A percentile compares a stretch with the other conserved stretches of the same genome.
These are phyloP conservation scores for Lasiosphaeria miniovina DNA, from an alignment of 495 filamentous ascomycete genomes.

Conservation along the genomic window DNA sequence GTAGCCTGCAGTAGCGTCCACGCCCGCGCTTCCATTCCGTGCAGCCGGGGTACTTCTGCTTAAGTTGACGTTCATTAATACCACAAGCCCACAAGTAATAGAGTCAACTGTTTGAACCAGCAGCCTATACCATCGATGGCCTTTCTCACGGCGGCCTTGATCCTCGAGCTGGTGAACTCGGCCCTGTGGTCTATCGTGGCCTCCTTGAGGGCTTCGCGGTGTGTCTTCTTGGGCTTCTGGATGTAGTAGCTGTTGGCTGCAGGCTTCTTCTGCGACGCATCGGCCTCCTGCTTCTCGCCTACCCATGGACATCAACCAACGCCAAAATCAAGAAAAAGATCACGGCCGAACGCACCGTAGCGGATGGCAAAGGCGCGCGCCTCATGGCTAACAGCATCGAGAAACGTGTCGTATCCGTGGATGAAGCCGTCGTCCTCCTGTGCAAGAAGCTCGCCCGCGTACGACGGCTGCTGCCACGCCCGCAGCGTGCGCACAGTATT, in stretches of 20 bases:
- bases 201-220: neutral
- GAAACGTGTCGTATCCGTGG: constrained; percentile 11
- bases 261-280: neutral
- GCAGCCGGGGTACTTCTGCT: no score
- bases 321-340: constrained; percentile 5
- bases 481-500: constrained; percentile 13
- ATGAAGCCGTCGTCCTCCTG: neutral
- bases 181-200: neutral
- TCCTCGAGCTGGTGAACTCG: constrained; percentile 2
- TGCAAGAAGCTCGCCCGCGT: neutral
- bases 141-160: neutral
- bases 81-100: no score
- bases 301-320: neutral
- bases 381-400: constrained; percentile 15
- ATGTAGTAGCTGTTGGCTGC: neutral
- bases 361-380: constrained; percentile 8
- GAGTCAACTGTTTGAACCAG: no score
- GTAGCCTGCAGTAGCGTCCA: constrained; percentile 10
- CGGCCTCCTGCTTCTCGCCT: neutral
- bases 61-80: no score
- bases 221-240: neutral
- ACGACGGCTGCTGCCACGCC: constrained; percentile 5
- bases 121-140: neutral
- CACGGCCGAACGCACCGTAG: neutral
- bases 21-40: neutral